Base-by-base conservation (phyloP, 352 stramenopile genomes). In the Globisporangium nodosum region DNA sequence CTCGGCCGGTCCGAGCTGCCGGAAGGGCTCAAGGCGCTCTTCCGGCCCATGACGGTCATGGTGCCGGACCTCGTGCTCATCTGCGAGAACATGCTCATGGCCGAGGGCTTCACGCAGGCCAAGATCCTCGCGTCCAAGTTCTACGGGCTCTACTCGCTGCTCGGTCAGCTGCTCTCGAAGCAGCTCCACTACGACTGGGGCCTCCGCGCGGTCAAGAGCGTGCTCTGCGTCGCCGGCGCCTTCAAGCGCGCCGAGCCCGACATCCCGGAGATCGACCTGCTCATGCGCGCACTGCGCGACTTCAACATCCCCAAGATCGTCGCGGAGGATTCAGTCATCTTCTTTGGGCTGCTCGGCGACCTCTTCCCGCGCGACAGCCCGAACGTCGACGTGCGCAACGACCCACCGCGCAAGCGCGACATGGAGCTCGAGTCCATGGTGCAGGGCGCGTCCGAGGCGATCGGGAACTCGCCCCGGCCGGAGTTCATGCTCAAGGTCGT, bases 281-380 rank as follows among this genome's bases (percentile, higher is more conserved):
- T 99, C 40, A 97, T 99, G 92, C 85, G 94, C 39, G 94, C 96
- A n/a, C 65, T 99, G 50, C 85, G 94, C 37, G 94, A 98, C 63
- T 98, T 98, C 63, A 98, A 98, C 64, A 97, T 97, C 49, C 93
- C 91, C 3, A 98, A 98, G 80, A 98, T 99, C 56, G 94, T 98
- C 12, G 82, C 87, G 3, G 87, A 98, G 69, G 96, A 98, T 67
- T 80, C 96, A 50, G 87, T 97, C 7, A 90, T 99, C 48, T 99
- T 99, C 72, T 97, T 97, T 48, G 90, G 94, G 24, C 65, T 99
- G 21, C 73, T 99, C 0, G 86, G 83, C 18, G 96, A 99, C 81
- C 57, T 99, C 21, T 99, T 99, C 64, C 96, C 96, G 3, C 79
- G 85, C 37, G 80, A 90, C 49, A 84, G 75, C 39, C 85, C 85